Evolutionary conservation across 257 asterid genomes (phyloP), one percentile per base, ranked within the genome.

Genomic region (Capsicum baccatum): DNA sequence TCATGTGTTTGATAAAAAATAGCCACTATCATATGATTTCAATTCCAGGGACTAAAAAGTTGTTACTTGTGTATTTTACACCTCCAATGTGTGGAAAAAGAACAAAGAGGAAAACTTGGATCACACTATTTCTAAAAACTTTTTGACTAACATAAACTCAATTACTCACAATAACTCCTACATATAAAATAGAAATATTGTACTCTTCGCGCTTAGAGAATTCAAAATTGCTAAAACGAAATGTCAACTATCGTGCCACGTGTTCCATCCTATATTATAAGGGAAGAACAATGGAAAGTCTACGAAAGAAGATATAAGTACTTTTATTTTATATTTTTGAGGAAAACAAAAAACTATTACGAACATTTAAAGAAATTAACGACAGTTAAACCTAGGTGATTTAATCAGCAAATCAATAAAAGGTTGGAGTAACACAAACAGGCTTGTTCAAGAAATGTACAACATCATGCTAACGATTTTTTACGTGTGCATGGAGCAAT

Each of bases 11-110:
- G 33, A 1, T 0, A 33, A 33, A 67, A 68, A 37, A 37, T 15
- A 1, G 0, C 4, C 1, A 15, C 3, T 8, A 3, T 68, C 44
- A 0, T 68, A 1, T 1, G 35, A 13, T 66, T 35, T 66, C 0
- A 33, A 33, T 33, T 33, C 4, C n/a, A 2, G 0, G 1, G 0
- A 0, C 0, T 5, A 1, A 0, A 14, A 66, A 66, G 0, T 13
- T 2, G 1, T 66, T 13, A 14, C 35, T 35, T 37, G 4, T 68
- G 8, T 68, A 68, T 37, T 37, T 37, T 37, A 37, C 52, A 15
- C 76, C 76, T 67, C 52, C 21, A 67, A 67, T 35, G 7, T 67
- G 21, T 67, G 12, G 0, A 39, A 39, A 2, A 66, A 13, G 16
- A 66, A 13, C 2, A 6, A 33, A 6, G 1, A 13, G 21, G 21